These are phyloP conservation scores for Eucalyptus tenuipes DNA, from an alignment of 345 rosid species.

Conservation along the genomic window DNA sequence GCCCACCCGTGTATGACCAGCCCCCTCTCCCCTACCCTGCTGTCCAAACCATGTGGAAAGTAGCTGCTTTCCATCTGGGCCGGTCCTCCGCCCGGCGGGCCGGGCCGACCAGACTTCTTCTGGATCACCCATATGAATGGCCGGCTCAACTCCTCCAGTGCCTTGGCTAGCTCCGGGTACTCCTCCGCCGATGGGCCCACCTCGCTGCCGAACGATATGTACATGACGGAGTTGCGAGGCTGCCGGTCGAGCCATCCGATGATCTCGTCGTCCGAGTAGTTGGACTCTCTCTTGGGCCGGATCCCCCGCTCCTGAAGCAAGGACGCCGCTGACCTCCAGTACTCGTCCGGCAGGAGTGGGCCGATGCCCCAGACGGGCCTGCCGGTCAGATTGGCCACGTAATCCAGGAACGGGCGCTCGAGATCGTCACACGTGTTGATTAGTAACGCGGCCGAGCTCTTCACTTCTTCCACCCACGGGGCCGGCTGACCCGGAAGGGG, in stretches of 20 bases:
- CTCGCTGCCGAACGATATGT: constrained; percentile 16
- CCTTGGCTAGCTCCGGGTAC: background rate
- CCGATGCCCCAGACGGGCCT: constrained; percentile 27
- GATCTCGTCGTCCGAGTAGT: constrained; percentile 4
- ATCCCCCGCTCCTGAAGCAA: background rate
- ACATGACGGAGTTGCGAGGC: constrained; percentile 7
- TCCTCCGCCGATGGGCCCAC: constrained; percentile 11
- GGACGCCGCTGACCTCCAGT: constrained; percentile 5
- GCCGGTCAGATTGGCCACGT: constrained; percentile 5
- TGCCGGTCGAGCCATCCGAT: constrained; percentile 12
- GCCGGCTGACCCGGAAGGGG: constrained; percentile 21
- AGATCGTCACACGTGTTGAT: constrained; percentile 32
- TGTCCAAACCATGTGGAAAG: constrained; percentile 3
- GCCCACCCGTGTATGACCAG: constrained; percentile 37
- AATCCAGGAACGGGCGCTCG: constrained; percentile 27
- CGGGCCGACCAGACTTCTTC: background rate
- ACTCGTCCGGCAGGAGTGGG: constrained; percentile 14
- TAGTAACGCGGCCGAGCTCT: constrained; percentile 12
- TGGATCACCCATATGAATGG: constrained; percentile 28
- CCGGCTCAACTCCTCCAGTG: constrained; percentile 4
- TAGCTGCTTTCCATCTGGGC: background rate
- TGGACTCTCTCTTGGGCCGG: constrained; percentile 1
- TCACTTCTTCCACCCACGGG: constrained; percentile 22
- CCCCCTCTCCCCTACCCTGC: constrained; percentile 12
- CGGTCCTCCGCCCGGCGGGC: background rate